These are phyloP conservation scores for Spathaspora girioi DNA, from an alignment of 805 yeast genomes.

Conservation along the genomic window DNA sequence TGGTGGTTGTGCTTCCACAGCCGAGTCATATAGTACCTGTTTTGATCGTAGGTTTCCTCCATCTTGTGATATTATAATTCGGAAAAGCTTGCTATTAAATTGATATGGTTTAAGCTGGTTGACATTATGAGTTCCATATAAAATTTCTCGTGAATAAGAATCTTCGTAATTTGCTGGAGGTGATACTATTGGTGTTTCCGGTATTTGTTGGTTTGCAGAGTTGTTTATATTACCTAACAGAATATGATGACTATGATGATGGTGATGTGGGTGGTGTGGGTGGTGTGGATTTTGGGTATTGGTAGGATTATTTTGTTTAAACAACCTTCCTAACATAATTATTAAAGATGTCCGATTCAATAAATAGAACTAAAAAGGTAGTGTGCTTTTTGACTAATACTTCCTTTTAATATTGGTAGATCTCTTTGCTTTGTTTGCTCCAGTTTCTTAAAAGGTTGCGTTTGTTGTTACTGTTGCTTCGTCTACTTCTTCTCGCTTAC, in stretches of 20 bases:
- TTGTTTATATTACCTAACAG: neutral
- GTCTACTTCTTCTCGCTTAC: neutral
- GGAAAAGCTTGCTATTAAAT: constrained; percentile 28
- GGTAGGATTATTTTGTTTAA: constrained; percentile 21
- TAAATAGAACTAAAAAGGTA: neutral
- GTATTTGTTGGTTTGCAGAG: neutral
- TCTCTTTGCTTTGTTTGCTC: neutral
- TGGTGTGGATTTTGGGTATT: constrained; percentile 1
- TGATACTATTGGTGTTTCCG: neutral
- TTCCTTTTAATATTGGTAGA: neutral
- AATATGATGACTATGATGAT: constrained; percentile 1
- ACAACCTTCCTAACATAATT: constrained; percentile 33
- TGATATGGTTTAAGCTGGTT: constrained; percentile 23
- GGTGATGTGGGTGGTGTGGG: constrained; percentile 4
- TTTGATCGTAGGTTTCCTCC: constrained; percentile 45
- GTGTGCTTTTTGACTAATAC: neutral
- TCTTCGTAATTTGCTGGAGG: constrained; percentile 29
- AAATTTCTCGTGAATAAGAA: constrained; percentile 40
- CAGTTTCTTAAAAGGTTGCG: neutral
- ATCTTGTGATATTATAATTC: constrained; percentile 49
- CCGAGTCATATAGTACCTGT: constrained; percentile 47
- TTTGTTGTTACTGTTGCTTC: neutral
- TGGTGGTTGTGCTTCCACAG: constrained; percentile 1
- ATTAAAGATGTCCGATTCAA: neutral
- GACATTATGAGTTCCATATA: constrained; percentile 40